phyloP scores from a whole-genome alignment of 257 asterid species.

The Knoxia roxburghii region DNA sequence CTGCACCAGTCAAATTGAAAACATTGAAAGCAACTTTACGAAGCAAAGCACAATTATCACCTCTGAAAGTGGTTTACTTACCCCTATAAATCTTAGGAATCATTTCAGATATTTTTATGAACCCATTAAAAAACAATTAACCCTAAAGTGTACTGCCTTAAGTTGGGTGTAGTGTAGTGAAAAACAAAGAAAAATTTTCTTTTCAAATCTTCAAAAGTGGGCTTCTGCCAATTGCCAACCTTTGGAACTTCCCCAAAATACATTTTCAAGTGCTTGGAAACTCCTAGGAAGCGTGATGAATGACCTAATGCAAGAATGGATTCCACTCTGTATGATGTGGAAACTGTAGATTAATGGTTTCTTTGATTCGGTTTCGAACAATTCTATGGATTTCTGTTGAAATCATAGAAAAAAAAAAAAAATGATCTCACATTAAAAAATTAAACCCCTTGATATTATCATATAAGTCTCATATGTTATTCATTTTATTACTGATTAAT shows the following conservation, averaged over 20 bases:
- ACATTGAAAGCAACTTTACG: background rate
- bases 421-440: too few relatives aligned
- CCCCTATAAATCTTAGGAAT: background rate
- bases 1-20: background rate
- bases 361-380: too few relatives aligned
- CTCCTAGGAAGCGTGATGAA: background rate
- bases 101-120: background rate
- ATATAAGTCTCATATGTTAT: too few relatives aligned
- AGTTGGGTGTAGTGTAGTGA: too few relatives aligned
- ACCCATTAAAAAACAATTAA: background rate
- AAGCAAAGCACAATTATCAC: background rate
- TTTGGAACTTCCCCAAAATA: background rate
- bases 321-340: background rate
- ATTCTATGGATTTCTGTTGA: too few relatives aligned
- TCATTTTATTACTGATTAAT: too few relatives aligned
- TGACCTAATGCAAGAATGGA: slow-evolving; percentile 1
- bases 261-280: too few relatives aligned
- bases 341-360: background rate
- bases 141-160: background rate
- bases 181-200: too few relatives aligned
- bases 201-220: background rate
- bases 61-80: background rate
- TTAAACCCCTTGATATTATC: too few relatives aligned
- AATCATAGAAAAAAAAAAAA: too few relatives aligned
- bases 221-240: background rate